Evolutionary conservation across 106 monocot species (phyloP).

Genomic region (Posidonia australis): DNA sequence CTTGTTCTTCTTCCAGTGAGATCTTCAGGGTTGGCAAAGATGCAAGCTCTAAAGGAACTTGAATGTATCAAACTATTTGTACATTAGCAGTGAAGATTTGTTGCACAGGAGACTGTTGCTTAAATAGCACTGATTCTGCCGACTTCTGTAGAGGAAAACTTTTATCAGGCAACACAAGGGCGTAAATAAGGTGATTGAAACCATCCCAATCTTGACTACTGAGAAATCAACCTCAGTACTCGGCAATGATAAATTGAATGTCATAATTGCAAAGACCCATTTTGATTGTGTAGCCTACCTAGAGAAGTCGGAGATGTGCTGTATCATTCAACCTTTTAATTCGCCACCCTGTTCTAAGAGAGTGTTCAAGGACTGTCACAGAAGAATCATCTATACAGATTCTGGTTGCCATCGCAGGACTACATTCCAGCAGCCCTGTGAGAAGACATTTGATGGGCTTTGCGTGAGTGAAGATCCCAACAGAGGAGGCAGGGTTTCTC

Average conservation of each 20-base stretch:
- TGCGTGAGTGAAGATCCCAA: slow-evolving; percentile 85
- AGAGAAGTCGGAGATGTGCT: slow-evolving; percentile 93
- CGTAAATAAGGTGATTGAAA: no score
- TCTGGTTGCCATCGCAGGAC: slow-evolving; percentile 43
- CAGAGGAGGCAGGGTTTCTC: slow-evolving; percentile 16
- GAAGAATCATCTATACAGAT: slow-evolving; percentile 92
- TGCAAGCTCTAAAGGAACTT: neutral
- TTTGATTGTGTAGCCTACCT: slow-evolving; percentile 17
- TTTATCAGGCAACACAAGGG: neutral
- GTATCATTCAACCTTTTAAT: slow-evolving; percentile 89
- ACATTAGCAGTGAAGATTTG: no score
- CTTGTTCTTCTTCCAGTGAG: neutral
- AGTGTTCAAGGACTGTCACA: slow-evolving; percentile 68
- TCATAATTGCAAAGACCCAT: no score
- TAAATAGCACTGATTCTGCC: neutral
- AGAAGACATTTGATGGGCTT: slow-evolving; percentile 78
- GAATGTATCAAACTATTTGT: no score
- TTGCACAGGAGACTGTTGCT: no score
- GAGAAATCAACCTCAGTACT: neutral
- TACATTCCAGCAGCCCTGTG: slow-evolving; percentile 51
- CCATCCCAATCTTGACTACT: neutral
- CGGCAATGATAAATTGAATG: no score
- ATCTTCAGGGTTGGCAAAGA: neutral
- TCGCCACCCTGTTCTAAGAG: slow-evolving; percentile 71
- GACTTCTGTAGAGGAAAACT: neutral